A percentile compares a stretch with the other conserved stretches of the same genome.
phyloP scores from a whole-genome alignment of 768 basidiomycete species.

The Dacryopinax primogenitus region DNA sequence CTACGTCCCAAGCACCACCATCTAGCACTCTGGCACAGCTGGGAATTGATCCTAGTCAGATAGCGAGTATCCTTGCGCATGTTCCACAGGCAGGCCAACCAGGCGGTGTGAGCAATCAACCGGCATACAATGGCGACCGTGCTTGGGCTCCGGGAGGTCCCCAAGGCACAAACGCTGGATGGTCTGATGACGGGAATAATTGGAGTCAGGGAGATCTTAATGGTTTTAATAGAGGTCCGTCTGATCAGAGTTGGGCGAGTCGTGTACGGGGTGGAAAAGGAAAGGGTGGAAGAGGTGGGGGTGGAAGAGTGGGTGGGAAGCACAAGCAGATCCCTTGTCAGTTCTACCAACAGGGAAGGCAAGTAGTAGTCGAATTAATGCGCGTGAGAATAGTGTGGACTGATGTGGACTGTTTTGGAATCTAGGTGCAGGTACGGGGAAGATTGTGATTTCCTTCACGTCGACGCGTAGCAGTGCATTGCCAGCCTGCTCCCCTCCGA shows the following conservation, averaged over 20 bases:
- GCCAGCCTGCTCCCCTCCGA: not conserved
- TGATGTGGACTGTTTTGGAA: slow-evolving; percentile 33
- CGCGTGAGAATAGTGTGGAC: slow-evolving; percentile 23
- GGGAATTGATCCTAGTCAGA: not conserved
- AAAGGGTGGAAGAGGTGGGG: slow-evolving; percentile 41
- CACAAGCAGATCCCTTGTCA: slow-evolving; percentile 81
- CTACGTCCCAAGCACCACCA: slow-evolving; percentile 27
- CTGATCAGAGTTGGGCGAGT: slow-evolving; percentile 15
- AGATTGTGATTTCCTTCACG: slow-evolving; percentile 76
- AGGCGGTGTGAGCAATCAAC: slow-evolving; percentile 30
- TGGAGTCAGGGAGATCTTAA: not conserved
- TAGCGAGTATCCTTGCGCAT: not conserved
- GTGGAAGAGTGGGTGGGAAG: slow-evolving; percentile 44
- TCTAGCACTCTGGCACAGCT: slow-evolving; percentile 15
- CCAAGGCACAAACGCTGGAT: slow-evolving; percentile 33
- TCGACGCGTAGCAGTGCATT: slow-evolving; percentile 22
- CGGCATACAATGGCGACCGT: slow-evolving; percentile 34
- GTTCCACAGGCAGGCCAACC: slow-evolving; percentile 23
- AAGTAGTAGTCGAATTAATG: slow-evolving; percentile 45
- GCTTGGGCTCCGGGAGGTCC: slow-evolving; percentile 33
- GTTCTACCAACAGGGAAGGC: slow-evolving; percentile 86
- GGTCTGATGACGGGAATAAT: slow-evolving; percentile 40
- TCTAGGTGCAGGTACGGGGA: slow-evolving; percentile 81
- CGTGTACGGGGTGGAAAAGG: slow-evolving; percentile 50
- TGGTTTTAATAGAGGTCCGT: slow-evolving; percentile 4